A percentile compares a stretch with the other conserved stretches of the same genome.
phyloP scores from a whole-genome alignment of 176 grass and related monocot genomes.

The Carex pumila region DNA sequence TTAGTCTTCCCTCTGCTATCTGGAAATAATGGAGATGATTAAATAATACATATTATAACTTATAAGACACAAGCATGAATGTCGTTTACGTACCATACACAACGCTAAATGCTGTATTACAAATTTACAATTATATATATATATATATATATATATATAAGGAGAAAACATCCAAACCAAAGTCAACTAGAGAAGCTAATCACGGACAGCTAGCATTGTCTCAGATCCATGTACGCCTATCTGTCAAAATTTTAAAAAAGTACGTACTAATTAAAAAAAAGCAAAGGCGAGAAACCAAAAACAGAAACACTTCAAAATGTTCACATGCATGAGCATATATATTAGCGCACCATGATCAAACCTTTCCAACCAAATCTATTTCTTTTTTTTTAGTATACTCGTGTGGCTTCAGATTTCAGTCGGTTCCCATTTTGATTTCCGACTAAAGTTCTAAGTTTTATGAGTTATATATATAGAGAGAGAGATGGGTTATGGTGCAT shows the following conservation, averaged over 20 bases:
- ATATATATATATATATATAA: neutral
- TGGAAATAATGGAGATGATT: too few species aligned
- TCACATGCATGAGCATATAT: neutral
- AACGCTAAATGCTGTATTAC: neutral
- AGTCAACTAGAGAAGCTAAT: constrained; percentile 13
- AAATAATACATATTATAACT: too few species aligned
- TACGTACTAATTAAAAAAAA: neutral
- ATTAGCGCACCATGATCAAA: neutral
- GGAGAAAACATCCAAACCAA: constrained; percentile 1
- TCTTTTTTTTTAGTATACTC: neutral
- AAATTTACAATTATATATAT: too few species aligned
- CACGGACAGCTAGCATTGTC: neutral
- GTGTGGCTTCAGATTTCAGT: neutral
- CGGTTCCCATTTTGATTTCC: neutral
- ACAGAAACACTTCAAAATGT: neutral
- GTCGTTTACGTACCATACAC: neutral
- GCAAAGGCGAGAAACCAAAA: neutral
- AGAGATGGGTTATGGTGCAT: too few species aligned
- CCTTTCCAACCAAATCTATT: neutral
- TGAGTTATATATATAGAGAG: too few species aligned
- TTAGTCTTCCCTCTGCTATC: too few species aligned
- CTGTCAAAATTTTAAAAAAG: neutral
- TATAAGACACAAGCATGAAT: too few species aligned
- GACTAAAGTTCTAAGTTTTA: too few species aligned
- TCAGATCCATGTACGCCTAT: neutral